Conservation (phyloP, 805 yeast genomes). For the Hanseniaspora pseudoguilliermondii region DNA sequence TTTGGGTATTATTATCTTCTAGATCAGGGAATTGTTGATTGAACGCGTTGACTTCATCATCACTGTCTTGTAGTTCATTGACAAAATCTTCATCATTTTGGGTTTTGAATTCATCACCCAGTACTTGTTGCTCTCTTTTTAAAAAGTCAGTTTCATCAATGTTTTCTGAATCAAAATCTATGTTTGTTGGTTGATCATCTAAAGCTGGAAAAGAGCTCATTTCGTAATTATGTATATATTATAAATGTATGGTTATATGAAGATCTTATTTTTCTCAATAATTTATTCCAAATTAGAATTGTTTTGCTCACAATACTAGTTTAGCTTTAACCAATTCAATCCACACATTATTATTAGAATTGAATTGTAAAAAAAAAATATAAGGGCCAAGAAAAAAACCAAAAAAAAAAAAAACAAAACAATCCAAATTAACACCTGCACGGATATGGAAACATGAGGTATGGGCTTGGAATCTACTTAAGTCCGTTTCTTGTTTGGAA, state of each 20-base stretch:
- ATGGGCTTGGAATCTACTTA: too few species aligned
- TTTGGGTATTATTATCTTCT: constrained; percentile 11
- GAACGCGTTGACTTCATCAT: constrained; percentile 41
- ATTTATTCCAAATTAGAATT: too few species aligned
- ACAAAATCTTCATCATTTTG: constrained; percentile 44
- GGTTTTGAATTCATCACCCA: constrained; percentile 62
- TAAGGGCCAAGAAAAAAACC: too few species aligned
- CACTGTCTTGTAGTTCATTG: constrained; percentile 29
- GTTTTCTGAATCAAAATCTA: constrained; percentile 20
- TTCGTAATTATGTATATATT: constrained; percentile 16
- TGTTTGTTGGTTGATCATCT: constrained; percentile 28
- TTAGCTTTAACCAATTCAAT: too few species aligned
- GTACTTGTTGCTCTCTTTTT: constrained; percentile 51
- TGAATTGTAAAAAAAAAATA: too few species aligned
- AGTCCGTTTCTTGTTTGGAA: too few species aligned
- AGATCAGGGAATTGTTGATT: constrained; percentile 50
- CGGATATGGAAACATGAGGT: too few species aligned
- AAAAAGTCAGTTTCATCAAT: constrained; percentile 41
- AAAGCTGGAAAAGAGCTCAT: constrained; percentile 66
- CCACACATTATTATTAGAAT: too few species aligned
- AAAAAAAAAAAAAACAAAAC: background rate
- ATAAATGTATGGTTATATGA: background rate
- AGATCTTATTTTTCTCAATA: background rate
- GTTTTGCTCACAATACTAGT: too few species aligned
- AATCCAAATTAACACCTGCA: background rate